phyloP scores from a whole-genome alignment of 352 stramenopile genomes.

The Chrysophaeum taylorii region DNA sequence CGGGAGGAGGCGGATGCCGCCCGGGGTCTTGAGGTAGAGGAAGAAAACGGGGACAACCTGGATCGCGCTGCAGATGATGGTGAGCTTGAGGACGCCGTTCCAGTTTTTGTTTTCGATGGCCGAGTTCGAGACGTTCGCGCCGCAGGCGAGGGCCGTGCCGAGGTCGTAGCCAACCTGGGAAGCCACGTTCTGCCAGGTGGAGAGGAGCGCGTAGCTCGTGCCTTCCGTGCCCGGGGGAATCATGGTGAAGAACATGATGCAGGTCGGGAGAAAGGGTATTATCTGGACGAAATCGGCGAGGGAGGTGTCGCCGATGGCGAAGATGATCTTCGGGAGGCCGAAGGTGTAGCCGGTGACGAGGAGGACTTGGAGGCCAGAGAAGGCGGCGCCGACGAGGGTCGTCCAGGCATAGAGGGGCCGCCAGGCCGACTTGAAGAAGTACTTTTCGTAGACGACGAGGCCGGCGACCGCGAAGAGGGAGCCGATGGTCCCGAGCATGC shows the following conservation, averaged over 20 bases:
- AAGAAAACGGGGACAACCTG: background rate
- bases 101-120: background rate
- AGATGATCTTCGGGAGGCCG: background rate
- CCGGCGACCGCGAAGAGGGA: background rate
- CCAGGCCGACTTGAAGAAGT: background rate
- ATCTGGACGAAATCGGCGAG: background rate
- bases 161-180: background rate
- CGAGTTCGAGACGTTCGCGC: background rate
- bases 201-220: background rate
- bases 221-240: background rate
- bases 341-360: background rate
- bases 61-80: background rate
- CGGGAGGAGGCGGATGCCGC: background rate
- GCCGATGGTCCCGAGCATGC: background rate
- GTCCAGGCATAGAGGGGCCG: background rate
- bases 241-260: conserved; percentile 12
- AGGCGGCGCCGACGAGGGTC: background rate
- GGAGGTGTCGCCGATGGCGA: background rate
- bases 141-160: background rate
- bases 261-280: background rate
- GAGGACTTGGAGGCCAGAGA: background rate
- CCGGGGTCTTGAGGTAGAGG: background rate
- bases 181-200: conserved; percentile 8
- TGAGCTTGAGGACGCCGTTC: conserved; percentile 2
- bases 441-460: background rate